phyloP scores from a whole-genome alignment of 2,329 filamentous ascomycete species.

The Aspergillus carbonarius region DNA sequence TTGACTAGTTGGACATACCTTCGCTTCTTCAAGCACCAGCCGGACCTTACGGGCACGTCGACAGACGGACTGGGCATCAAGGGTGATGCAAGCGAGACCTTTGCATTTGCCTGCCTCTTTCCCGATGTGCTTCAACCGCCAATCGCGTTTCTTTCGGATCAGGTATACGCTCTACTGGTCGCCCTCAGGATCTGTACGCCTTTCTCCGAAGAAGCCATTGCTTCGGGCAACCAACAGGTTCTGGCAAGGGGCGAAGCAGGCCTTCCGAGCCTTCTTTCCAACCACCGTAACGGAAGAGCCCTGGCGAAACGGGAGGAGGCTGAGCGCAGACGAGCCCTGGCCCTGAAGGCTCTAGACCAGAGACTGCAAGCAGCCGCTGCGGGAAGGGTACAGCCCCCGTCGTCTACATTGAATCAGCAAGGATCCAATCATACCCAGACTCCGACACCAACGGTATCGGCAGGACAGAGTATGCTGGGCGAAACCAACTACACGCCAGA shows the following conservation, averaged over 20 bases:
- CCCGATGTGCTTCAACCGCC: slow-evolving; percentile 78
- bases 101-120: slow-evolving; percentile 95
- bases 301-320: slow-evolving; percentile 82
- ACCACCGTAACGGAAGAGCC: slow-evolving; percentile 46
- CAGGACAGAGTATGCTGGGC: slow-evolving; percentile 61
- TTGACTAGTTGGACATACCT: slow-evolving; percentile 92
- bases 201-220: slow-evolving; percentile 78
- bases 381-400: slow-evolving; percentile 46
- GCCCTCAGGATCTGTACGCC: slow-evolving; percentile 76
- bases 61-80: slow-evolving; percentile 61
- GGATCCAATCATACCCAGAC: slow-evolving; percentile 42
- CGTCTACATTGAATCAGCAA: slow-evolving; percentile 32
- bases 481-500: slow-evolving; percentile 71
- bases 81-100: slow-evolving; percentile 93
- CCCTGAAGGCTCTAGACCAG: slow-evolving; percentile 88
- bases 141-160: slow-evolving; percentile 69
- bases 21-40: slow-evolving; percentile 79
- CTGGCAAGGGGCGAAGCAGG: slow-evolving; percentile 63
- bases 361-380: slow-evolving; percentile 79
- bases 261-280: slow-evolving; percentile 59
- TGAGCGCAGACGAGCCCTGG: slow-evolving; percentile 82
- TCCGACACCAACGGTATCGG: slow-evolving; percentile 55
- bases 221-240: slow-evolving; percentile 70
- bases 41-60: slow-evolving; percentile 54
- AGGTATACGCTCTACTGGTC: slow-evolving; percentile 73